These are phyloP conservation scores for Pugionium dolabratum DNA, from an alignment of 345 rosid genomes.

Conservation along the genomic window DNA sequence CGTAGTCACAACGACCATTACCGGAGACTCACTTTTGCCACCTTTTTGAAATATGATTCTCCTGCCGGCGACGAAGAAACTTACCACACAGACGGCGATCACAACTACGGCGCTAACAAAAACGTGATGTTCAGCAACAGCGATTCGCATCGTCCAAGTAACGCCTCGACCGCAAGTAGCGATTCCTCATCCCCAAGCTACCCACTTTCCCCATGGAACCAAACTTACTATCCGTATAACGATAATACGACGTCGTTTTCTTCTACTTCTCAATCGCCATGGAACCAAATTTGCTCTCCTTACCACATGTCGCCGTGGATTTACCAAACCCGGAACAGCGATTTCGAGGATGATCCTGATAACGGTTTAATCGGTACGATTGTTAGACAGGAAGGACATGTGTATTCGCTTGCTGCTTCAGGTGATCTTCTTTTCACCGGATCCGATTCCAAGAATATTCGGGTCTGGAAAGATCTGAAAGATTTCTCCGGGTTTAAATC, in stretches of 20 bases:
- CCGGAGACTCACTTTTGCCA: conserved; percentile 52
- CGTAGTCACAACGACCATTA: conserved; percentile 22
- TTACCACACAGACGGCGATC: conserved; percentile 33
- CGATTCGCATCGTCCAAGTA: conserved; percentile 40
- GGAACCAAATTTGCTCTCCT: conserved; percentile 55
- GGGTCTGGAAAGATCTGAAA: conserved; percentile 59
- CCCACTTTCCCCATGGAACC: conserved; percentile 60
- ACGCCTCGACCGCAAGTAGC: conserved; percentile 36
- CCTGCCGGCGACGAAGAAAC: conserved; percentile 36
- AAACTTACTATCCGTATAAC: conserved; percentile 38
- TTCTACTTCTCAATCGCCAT: conserved; percentile 35
- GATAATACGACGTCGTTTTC: conserved; percentile 44
- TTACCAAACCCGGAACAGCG: conserved; percentile 40
- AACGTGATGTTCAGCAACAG: conserved; percentile 15
- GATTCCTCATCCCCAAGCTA: conserved; percentile 36
- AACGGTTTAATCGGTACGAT: conserved; percentile 57
- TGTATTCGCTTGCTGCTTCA: conserved; percentile 58
- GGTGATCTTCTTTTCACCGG: conserved; percentile 63
- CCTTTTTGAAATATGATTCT: conserved; percentile 45
- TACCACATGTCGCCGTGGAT: conserved; percentile 71
- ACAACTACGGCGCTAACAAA: not conserved
- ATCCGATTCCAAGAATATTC: conserved; percentile 63
- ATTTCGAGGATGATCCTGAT: conserved; percentile 38
- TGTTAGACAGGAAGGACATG: conserved; percentile 61
- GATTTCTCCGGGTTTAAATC: conserved; percentile 62